Conservation (phyloP, 2,329 filamentous ascomycete species). For the Nigrospora osmanthi region DNA sequence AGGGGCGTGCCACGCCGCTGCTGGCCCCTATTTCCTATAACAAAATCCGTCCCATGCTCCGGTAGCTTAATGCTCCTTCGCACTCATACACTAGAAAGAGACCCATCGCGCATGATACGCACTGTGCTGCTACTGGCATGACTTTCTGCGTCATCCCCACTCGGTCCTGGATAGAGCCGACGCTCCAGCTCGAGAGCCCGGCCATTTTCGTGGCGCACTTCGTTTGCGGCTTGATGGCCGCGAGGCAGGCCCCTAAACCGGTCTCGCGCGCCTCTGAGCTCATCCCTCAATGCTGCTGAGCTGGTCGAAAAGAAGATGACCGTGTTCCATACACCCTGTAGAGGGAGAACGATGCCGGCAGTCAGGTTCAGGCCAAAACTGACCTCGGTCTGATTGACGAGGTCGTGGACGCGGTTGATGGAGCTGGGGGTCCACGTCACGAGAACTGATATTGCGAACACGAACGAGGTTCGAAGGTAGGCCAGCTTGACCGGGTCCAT, state of each 20-base stretch:
- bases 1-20: too few relatives aligned
- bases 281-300: slow-evolving; percentile 31
- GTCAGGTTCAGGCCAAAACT: slow-evolving; percentile 61
- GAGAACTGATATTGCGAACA: slow-evolving; percentile 52
- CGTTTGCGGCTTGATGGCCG: slow-evolving; percentile 14
- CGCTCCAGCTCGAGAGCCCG: slow-evolving; percentile 14
- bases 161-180: not conserved
- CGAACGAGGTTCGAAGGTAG: slow-evolving; percentile 52
- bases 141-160: slow-evolving; percentile 10
- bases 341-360: slow-evolving; percentile 63
- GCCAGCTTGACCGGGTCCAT: slow-evolving; percentile 53
- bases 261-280: slow-evolving; percentile 11
- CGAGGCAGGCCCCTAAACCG: slow-evolving; percentile 14
- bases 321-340: slow-evolving; percentile 76
- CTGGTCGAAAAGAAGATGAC: slow-evolving; percentile 68
- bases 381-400: slow-evolving; percentile 42
- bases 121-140: slow-evolving; percentile 12
- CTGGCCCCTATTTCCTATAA: too few relatives aligned
- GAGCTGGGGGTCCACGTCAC: slow-evolving; percentile 61
- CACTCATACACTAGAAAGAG: slow-evolving; percentile 7
- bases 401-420: slow-evolving; percentile 65
- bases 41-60: too few relatives aligned
- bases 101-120: slow-evolving; percentile 13
- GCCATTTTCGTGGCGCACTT: slow-evolving; percentile 17
- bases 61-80: not conserved